Conservation (phyloP, 164 flowering plant species). For the Kalanchoe fedtschenkoi region DNA sequence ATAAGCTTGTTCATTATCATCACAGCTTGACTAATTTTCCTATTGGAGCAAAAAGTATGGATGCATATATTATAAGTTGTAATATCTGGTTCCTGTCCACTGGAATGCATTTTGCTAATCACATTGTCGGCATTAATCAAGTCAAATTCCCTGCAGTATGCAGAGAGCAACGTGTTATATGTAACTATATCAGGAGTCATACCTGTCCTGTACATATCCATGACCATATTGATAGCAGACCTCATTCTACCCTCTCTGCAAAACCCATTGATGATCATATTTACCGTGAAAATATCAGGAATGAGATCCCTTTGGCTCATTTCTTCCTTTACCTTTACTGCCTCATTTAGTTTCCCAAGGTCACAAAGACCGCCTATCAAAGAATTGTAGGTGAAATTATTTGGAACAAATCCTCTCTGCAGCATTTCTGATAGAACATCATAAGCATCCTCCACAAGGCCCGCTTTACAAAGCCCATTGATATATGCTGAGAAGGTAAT, state of each 20-base stretch:
- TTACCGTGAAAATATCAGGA: constrained; percentile 65
- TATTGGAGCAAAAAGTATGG: constrained; percentile 40
- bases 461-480: constrained; percentile 63
- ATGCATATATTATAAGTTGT: constrained; percentile 68
- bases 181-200: constrained; percentile 65
- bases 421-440: constrained; percentile 48
- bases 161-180: constrained; percentile 70
- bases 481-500: constrained; percentile 77
- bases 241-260: constrained; percentile 67
- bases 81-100: constrained; percentile 67
- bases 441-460: constrained; percentile 58
- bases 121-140: constrained; percentile 40
- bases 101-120: constrained; percentile 34
- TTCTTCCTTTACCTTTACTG: constrained; percentile 50
- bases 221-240: constrained; percentile 40
- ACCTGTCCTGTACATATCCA: constrained; percentile 48
- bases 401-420: constrained; percentile 56
- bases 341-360: constrained; percentile 43
- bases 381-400: constrained; percentile 78
- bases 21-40: constrained; percentile 50
- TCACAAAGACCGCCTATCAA: constrained; percentile 65
- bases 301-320: constrained; percentile 70
- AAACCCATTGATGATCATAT: constrained; percentile 67
- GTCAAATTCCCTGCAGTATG: constrained; percentile 63
- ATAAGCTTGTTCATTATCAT: constrained; percentile 64